Percentiles rank a stretch among this genome's conserved stretches.
These are phyloP conservation scores for Cnidoscolus chayamansa DNA, from an alignment of 441 rosid genomes.

Conservation along the genomic window DNA sequence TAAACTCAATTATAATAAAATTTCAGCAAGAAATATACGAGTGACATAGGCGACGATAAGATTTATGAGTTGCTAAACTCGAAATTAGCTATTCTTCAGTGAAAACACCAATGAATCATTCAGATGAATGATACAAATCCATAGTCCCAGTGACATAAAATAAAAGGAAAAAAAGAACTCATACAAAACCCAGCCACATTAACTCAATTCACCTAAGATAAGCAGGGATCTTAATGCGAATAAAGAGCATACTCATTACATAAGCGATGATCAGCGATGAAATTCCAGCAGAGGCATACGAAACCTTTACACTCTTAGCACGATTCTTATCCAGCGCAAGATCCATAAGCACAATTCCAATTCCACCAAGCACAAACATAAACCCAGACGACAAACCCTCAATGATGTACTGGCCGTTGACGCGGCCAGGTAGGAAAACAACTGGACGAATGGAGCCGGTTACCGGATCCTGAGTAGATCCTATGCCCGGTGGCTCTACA, in stretches of 20 bases:
- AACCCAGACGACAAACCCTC: slow-evolving; percentile 94
- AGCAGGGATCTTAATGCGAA: slow-evolving; percentile 94
- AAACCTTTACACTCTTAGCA: slow-evolving; percentile 64
- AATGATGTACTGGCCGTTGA: slow-evolving; percentile 90
- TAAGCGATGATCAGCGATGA: slow-evolving; percentile 68
- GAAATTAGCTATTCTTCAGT: too few relatives aligned
- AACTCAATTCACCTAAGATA: slow-evolving; percentile 52
- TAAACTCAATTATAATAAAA: too few relatives aligned
- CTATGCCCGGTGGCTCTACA: slow-evolving; percentile 96
- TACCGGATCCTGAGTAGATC: slow-evolving; percentile 75
- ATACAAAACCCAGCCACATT: too few relatives aligned
- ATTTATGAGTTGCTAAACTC: too few relatives aligned
- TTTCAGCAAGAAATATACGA: too few relatives aligned
- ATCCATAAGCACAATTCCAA: slow-evolving; percentile 79
- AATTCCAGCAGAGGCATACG: slow-evolving; percentile 76
- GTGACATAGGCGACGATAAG: too few relatives aligned
- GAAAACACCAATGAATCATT: too few relatives aligned
- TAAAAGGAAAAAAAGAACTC: too few relatives aligned
- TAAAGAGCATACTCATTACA: slow-evolving; percentile 88
- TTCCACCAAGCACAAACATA: slow-evolving; percentile 85
- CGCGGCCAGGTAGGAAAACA: slow-evolving; percentile 85
- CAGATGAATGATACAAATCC: too few relatives aligned
- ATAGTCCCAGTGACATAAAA: too few relatives aligned
- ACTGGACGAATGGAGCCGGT: slow-evolving; percentile 86
- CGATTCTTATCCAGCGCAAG: slow-evolving; percentile 81